Base-by-base conservation (phyloP, 2,329 filamentous ascomycete genomes). In the Aspergillus jensenii region DNA sequence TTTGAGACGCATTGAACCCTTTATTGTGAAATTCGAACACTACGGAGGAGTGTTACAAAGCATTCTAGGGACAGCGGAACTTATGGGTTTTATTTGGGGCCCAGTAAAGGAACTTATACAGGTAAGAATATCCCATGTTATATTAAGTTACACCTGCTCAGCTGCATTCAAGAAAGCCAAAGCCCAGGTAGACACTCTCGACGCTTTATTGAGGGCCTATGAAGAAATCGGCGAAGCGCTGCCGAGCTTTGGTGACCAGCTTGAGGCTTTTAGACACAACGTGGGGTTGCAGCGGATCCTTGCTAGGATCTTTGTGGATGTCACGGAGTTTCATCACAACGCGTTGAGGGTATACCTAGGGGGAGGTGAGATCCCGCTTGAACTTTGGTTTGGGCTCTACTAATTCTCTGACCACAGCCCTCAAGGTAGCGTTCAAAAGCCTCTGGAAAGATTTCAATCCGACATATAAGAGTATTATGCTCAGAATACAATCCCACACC, bases 171-270 rank as follows among this genome's bases (percentile, higher is more conserved):
- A 55, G 45, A 41, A 49, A 27, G 33, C 52, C 11, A 33, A 25
- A 40, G 8, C 14, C 23, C 44, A 49, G 6, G 6, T 25, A 2
- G 52, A 55, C 7, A n/a, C 40, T 21, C 15, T 55, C n/a, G 52
- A 55, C 25, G 15, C 52, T 6, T 23, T 55, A 8, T n/a, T 55
- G 44, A 41, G 35, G 4, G 52, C 52, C 11, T 55, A 55, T 23
- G 52, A 55, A 33, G 47, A 49, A 25, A 19, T 55, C 5, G 52
- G 52, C 23, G 45, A 35, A 15, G 44, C 40, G n/a, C 7, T 55
- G 19, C 52, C 52, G 21, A 37, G 6, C 9, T 21, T 43, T 8
- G 35, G 35, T 6, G 44, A 40, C 5, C n/a, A 35, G 3, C 4
- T 9, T 35, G 37, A 23, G 9, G 15, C 43, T 8, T 55, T 48